Evolutionary conservation across 768 basidiomycete species (phyloP).

Genomic region (Termitomyces sp.): DNA sequence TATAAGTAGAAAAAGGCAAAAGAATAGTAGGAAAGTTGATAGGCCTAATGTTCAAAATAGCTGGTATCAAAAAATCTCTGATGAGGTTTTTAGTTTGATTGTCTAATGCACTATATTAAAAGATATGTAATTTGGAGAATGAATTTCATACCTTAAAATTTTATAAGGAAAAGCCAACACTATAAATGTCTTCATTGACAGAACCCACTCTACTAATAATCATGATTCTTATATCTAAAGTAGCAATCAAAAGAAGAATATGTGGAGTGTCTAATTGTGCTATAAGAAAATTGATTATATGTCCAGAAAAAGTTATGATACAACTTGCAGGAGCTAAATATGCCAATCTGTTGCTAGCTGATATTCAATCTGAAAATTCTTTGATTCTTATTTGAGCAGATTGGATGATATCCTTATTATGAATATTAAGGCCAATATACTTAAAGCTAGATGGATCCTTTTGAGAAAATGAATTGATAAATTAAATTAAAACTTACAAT

Average conservation of each 20-base stretch:
- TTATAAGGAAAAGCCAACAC: background rate
- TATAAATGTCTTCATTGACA: background rate
- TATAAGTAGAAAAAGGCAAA: background rate
- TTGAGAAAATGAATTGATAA: background rate
- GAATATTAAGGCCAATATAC: background rate
- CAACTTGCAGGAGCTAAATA: background rate
- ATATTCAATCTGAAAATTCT: background rate
- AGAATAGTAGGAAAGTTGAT: background rate
- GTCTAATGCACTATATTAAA: background rate
- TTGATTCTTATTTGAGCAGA: background rate
- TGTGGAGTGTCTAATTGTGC: background rate
- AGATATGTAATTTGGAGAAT: background rate
- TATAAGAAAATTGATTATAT: background rate
- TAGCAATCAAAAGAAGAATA: background rate
- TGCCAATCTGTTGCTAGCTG: background rate
- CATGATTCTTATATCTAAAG: background rate
- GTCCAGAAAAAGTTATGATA: background rate
- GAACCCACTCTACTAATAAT: background rate
- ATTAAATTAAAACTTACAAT: background rate
- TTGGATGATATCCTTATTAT: background rate
- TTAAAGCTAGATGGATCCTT: background rate
- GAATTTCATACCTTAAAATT: background rate
- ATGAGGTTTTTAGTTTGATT: background rate
- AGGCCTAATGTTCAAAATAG: too few species aligned
- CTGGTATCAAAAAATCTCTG: too few species aligned